phyloP scores from a whole-genome alignment of 108 stramenopile genomes.

The Cyclotella kingstonii region DNA sequence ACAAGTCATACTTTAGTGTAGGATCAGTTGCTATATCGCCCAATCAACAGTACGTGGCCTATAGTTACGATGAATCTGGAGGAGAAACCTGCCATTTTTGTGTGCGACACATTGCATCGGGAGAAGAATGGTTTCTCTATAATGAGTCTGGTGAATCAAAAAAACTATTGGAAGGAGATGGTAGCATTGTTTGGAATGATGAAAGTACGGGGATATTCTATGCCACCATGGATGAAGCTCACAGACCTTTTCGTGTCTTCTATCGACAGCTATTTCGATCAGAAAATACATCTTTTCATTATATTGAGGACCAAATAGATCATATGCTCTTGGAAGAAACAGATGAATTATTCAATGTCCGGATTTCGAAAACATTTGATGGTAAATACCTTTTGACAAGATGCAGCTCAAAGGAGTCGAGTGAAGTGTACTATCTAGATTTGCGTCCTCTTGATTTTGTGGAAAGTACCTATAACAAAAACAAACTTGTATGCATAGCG shows the following conservation, averaged over 20 bases:
- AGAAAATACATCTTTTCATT: constrained; percentile 18
- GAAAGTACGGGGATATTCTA: constrained; percentile 79
- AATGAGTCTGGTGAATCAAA: constrained; percentile 42
- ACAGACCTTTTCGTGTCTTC: constrained; percentile 76
- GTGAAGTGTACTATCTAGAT: constrained; percentile 74
- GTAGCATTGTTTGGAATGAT: constrained; percentile 76
- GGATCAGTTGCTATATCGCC: constrained; percentile 70
- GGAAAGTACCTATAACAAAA: not conserved
- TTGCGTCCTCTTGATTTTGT: constrained; percentile 16
- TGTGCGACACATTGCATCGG: constrained; percentile 71
- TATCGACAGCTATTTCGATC: constrained; percentile 33
- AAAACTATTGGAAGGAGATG: constrained; percentile 46
- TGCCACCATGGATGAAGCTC: constrained; percentile 78
- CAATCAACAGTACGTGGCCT: constrained; percentile 69
- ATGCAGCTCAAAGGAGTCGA: constrained; percentile 74
- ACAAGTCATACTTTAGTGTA: constrained; percentile 77
- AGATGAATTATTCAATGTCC: constrained; percentile 62
- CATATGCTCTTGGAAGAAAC: constrained; percentile 79
- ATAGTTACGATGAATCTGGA: constrained; percentile 85
- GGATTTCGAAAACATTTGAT: constrained; percentile 60
- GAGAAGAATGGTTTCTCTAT: constrained; percentile 48
- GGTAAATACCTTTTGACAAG: constrained; percentile 56
- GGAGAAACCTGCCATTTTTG: constrained; percentile 87
- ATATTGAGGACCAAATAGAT: constrained; percentile 33
- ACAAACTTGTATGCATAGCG: constrained; percentile 60